Conservation (phyloP, 768 basidiomycete genomes). For the Lactarius sp. region DNA sequence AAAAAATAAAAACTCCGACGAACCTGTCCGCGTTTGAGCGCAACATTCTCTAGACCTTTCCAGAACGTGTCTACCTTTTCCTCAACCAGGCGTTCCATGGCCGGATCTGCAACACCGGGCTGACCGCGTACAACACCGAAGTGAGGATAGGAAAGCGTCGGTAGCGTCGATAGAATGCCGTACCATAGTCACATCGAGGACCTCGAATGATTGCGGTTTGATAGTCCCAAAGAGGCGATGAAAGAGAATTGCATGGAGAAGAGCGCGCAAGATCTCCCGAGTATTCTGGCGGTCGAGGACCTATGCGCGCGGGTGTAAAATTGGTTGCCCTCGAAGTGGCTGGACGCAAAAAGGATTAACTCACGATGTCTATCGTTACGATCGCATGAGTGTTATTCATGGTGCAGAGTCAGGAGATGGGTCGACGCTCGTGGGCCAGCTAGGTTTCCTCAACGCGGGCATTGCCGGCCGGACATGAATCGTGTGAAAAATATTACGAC, state of each 20-base stretch:
- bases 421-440: too few species aligned
- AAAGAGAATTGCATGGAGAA: constrained; percentile 80
- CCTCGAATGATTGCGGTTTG: constrained; percentile 70
- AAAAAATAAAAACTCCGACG: neutral
- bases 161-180: constrained; percentile 25
- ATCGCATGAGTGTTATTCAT: constrained; percentile 35
- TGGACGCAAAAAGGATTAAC: neutral
- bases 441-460: neutral
- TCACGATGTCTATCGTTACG: constrained; percentile 48
- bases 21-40: constrained; percentile 67
- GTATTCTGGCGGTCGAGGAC: constrained; percentile 65
- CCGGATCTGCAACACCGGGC: constrained; percentile 74
- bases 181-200: constrained; percentile 83
- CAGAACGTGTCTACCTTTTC: constrained; percentile 77
- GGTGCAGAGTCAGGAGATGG: neutral
- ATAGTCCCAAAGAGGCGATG: constrained; percentile 79
- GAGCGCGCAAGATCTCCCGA: constrained; percentile 68
- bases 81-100: constrained; percentile 65
- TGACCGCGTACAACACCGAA: constrained; percentile 28
- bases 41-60: constrained; percentile 63
- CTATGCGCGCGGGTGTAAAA: constrained; percentile 34
- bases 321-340: neutral
- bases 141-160: neutral
- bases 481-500: constrained; percentile 28
- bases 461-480: too few species aligned